Conservation (phyloP, 2,329 filamentous ascomycete species). For the Neopestalotiopsis clavispora region DNA sequence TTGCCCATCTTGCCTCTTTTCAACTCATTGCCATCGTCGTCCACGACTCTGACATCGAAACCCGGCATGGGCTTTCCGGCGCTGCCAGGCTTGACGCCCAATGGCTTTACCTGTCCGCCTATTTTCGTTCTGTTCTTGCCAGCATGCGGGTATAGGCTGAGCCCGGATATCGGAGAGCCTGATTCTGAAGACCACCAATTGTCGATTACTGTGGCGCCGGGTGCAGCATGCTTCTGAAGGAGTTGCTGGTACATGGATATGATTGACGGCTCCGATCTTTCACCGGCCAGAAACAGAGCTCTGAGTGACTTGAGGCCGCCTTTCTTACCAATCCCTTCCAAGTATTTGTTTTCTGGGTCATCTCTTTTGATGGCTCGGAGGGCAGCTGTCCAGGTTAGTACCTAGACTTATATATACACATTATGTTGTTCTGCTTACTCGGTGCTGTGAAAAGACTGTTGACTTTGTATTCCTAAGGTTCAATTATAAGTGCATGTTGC, state of each 20-base stretch:
- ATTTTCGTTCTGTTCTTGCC: constrained; percentile 57
- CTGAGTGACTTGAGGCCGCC: constrained; percentile 75
- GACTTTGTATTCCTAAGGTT: constrained; percentile 72
- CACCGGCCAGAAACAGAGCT: constrained; percentile 84
- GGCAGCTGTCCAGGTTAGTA: constrained; percentile 52
- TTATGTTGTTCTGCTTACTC: constrained; percentile 42
- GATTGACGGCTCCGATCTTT: constrained; percentile 87
- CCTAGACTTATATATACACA: too few species aligned
- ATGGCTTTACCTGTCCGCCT: constrained; percentile 43
- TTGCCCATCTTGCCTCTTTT: constrained; percentile 83
- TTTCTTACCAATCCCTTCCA: constrained; percentile 66
- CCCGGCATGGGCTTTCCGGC: constrained; percentile 92
- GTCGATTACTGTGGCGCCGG: constrained; percentile 62
- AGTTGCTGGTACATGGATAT: constrained; percentile 81
- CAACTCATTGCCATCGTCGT: constrained; percentile 78
- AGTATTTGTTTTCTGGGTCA: constrained; percentile 73
- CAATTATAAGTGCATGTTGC: not conserved
- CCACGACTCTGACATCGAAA: constrained; percentile 84
- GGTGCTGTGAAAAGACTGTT: constrained; percentile 87
- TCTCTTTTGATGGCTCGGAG: constrained; percentile 86
- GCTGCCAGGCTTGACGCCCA: constrained; percentile 78
- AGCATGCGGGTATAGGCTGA: constrained; percentile 60
- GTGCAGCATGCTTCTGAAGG: constrained; percentile 67
- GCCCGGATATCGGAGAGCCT: constrained; percentile 62
- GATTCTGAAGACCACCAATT: constrained; percentile 68